These are phyloP conservation scores for Neurospora sp. DNA, from an alignment of 2,329 filamentous ascomycete species.

Conservation along the genomic window DNA sequence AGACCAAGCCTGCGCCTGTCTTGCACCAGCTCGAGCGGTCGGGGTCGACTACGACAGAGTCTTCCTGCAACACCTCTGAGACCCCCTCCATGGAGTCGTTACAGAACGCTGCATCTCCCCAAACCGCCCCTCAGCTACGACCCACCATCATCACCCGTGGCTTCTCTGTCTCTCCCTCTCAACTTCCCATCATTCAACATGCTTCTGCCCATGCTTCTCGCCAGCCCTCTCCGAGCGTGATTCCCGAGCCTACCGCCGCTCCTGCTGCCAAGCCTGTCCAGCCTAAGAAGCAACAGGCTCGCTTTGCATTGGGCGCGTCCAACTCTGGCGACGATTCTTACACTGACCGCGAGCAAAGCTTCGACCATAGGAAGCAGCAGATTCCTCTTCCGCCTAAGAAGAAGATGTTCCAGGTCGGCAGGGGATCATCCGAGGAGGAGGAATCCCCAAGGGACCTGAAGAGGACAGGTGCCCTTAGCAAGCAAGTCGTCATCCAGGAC, in stretches of 20 bases:
- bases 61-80: conserved; percentile 51
- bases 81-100: conserved; percentile 37
- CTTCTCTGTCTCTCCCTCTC: conserved; percentile 77
- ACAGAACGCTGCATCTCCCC: conserved; percentile 25
- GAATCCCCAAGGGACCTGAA: conserved; percentile 54
- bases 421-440: conserved; percentile 61
- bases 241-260: conserved; percentile 50
- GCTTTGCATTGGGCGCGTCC: conserved; percentile 71
- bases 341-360: conserved; percentile 39
- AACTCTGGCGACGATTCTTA: conserved; percentile 68
- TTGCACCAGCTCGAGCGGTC: conserved; percentile 27
- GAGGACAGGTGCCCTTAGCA: conserved; percentile 76
- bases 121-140: conserved; percentile 42
- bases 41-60: conserved; percentile 35
- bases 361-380: conserved; percentile 31
- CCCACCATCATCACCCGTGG: conserved; percentile 65
- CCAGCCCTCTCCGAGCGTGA: conserved; percentile 41
- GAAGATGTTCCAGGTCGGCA: conserved; percentile 41
- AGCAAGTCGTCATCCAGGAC: conserved; percentile 57
- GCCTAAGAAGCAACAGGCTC: conserved; percentile 49
- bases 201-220: conserved; percentile 37
- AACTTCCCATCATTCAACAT: conserved; percentile 41
- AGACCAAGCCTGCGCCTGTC: conserved; percentile 22
- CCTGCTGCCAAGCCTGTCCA: conserved; percentile 57
- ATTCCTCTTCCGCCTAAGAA: conserved; percentile 23